Conservation (phyloP, 768 basidiomycete genomes). For the Mrakia blollopis region DNA sequence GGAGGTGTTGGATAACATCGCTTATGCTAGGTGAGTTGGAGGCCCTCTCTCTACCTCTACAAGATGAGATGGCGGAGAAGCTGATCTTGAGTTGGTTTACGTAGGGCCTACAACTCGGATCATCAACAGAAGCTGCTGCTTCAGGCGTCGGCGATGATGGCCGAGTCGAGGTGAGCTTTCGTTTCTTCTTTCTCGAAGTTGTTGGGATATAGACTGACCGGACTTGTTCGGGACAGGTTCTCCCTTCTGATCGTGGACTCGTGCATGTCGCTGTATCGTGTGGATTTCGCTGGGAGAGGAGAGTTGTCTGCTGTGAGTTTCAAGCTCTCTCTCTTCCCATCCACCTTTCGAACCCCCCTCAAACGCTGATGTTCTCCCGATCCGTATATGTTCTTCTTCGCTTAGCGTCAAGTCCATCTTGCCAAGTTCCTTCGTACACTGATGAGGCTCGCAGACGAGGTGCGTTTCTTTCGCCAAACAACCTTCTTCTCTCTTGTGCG, state of each 20-base stretch:
- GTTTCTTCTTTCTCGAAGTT: too few species aligned
- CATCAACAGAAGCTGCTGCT: conserved; percentile 87
- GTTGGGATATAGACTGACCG: not conserved
- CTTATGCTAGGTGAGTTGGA: conserved; percentile 60
- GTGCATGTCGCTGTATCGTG: conserved; percentile 88
- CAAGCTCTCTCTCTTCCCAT: not conserved
- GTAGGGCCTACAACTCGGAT: conserved; percentile 92
- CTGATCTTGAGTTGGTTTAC: not conserved
- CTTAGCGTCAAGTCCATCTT: conserved; percentile 75
- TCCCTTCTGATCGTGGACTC: conserved; percentile 95
- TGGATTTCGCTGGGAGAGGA: conserved; percentile 91
- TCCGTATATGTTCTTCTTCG: not conserved
- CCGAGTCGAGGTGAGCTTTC: conserved; percentile 77
- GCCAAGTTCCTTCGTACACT: conserved; percentile 92
- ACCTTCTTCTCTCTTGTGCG: not conserved
- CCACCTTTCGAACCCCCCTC: too few species aligned
- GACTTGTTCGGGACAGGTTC: conserved; percentile 57
- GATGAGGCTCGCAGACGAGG: conserved; percentile 93
- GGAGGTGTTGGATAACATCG: conserved; percentile 96
- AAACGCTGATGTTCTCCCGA: not conserved
- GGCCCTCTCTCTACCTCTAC: not conserved
- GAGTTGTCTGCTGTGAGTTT: conserved; percentile 66
- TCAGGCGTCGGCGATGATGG: conserved; percentile 96
- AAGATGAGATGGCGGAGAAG: too few species aligned
- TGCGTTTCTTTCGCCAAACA: conserved; percentile 43